Evolutionary conservation across 2,329 filamentous ascomycete genomes (phyloP).

Genomic region (Aspergillus transmontanensis): DNA sequence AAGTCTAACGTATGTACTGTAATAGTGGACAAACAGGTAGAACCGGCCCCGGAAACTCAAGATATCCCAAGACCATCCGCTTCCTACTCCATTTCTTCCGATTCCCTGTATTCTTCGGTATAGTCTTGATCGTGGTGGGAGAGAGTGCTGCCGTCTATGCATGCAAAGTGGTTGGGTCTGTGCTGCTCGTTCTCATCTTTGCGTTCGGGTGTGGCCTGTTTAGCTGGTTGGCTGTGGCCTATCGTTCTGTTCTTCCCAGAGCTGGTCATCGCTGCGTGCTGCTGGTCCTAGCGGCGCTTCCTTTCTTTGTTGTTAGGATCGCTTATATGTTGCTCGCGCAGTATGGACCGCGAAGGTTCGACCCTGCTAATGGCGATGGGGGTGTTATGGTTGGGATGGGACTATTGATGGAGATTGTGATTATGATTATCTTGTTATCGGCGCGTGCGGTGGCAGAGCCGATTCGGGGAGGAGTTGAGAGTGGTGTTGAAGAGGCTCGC

Average conservation of each 20-base stretch:
- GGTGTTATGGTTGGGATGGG: constrained; percentile 25
- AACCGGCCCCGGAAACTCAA: constrained; percentile 29
- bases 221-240: constrained; percentile 22
- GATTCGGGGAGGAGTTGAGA: constrained; percentile 6
- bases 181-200: constrained; percentile 26
- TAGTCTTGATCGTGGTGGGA: constrained; percentile 27
- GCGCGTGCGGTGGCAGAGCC: constrained; percentile 28
- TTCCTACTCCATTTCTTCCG: constrained; percentile 29
- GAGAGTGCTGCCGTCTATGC: constrained; percentile 19
- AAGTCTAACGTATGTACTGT: not conserved
- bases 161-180: constrained; percentile 22
- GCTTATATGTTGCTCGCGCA: constrained; percentile 25
- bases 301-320: constrained; percentile 26
- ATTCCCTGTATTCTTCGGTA: constrained; percentile 27
- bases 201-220: constrained; percentile 25
- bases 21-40: constrained; percentile 30
- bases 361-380: constrained; percentile 17
- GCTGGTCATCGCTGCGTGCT: constrained; percentile 22
- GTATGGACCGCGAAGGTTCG: constrained; percentile 23
- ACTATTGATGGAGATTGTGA: constrained; percentile 29
- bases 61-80: constrained; percentile 23
- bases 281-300: constrained; percentile 21
- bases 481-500: not conserved
- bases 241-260: constrained; percentile 19
- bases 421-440: constrained; percentile 21